Evolutionary conservation across 352 stramenopile species (phyloP), one percentile per base, ranked within the genome.

Genomic region (Pythium rishiriense): DNA sequence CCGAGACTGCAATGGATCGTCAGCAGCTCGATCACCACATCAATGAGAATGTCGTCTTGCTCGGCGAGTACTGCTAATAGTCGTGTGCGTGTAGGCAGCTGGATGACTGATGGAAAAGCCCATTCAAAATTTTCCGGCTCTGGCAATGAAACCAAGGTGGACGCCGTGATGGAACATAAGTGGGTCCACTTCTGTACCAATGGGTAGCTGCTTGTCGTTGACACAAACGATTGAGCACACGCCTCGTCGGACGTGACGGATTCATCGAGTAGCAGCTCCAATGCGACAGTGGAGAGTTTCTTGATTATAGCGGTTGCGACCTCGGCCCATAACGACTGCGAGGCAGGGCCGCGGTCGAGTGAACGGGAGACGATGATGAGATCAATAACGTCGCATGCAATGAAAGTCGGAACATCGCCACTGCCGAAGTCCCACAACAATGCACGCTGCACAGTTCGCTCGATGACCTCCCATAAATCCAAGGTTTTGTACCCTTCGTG

Each of bases 1-100:
- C 55, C 8, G 1, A 59, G 10, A 24, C 29, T 7, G 14, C 25
- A 39, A 15, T 55, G 35, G 31, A 83, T 76, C 9, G 67, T 56
- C 28, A 75, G 71, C 19, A 90, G 66, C 21, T 69, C 60, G 19
- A 83, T 64, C 3, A 86, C 64, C n/a, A 87, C 76, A 49, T 88
- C 76, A 24, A 92, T 62, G 70, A 92, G 74, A 22, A 85, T 72
- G 48, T 90, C 79, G 39, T 92, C 83, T 73, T 92, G 81, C 51
- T 92, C 83, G 24, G 72, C 75, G 12, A 92, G 61, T 19, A 89
- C 62, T 12, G 43, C 53, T n/a, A 90, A 70, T 21, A 90, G 50
- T n/a, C 70, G 64, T 26, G 49, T 22, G 14, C 81, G 70, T 43
- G 42, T 56, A 26, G 78, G 73, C 39, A 82, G 37, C 29, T 15